Evolutionary conservation across 108 stramenopile genomes (phyloP).

Genomic region (Nitzschia palea): DNA sequence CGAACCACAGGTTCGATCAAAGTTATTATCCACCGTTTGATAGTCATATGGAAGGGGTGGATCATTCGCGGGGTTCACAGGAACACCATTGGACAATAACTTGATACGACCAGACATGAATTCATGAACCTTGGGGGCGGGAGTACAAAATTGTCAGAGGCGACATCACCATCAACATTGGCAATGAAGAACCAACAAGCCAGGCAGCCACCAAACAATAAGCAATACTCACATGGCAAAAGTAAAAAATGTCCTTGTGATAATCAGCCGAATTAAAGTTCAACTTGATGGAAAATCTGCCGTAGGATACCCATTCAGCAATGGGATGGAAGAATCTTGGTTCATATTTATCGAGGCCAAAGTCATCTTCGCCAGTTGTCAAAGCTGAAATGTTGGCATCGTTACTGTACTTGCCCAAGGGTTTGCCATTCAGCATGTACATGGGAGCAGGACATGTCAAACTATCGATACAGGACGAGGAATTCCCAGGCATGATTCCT

Average conservation of each 20-base stretch:
- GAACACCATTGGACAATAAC: slow-evolving; percentile 23
- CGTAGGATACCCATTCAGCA: slow-evolving; percentile 68
- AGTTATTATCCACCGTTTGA: neutral
- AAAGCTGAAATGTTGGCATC: neutral
- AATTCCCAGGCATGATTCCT: slow-evolving; percentile 39
- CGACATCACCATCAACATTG: too few relatives aligned
- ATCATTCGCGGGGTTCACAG: neutral
- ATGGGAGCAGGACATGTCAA: slow-evolving; percentile 77
- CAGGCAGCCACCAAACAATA: too few relatives aligned
- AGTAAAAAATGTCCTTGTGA: slow-evolving; percentile 84
- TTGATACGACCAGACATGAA: slow-evolving; percentile 73
- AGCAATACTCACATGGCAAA: slow-evolving; percentile 90
- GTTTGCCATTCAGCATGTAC: slow-evolving; percentile 70
- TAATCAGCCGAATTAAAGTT: slow-evolving; percentile 49
- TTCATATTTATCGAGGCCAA: slow-evolving; percentile 87
- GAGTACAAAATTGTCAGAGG: slow-evolving; percentile 95
- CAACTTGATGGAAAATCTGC: slow-evolving; percentile 59
- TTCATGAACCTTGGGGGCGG: slow-evolving; percentile 88
- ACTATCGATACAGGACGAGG: slow-evolving; percentile 30
- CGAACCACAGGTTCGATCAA: slow-evolving; percentile 11
- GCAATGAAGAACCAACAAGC: too few relatives aligned
- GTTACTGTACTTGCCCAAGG: slow-evolving; percentile 57
- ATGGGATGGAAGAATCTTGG: slow-evolving; percentile 78
- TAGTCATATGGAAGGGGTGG: slow-evolving; percentile 7
- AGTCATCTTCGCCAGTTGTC: slow-evolving; percentile 41